Evolutionary conservation across 306 rosid genomes (phyloP), one percentile per base, ranked within the genome.

Genomic region (Cicer judaicum): DNA sequence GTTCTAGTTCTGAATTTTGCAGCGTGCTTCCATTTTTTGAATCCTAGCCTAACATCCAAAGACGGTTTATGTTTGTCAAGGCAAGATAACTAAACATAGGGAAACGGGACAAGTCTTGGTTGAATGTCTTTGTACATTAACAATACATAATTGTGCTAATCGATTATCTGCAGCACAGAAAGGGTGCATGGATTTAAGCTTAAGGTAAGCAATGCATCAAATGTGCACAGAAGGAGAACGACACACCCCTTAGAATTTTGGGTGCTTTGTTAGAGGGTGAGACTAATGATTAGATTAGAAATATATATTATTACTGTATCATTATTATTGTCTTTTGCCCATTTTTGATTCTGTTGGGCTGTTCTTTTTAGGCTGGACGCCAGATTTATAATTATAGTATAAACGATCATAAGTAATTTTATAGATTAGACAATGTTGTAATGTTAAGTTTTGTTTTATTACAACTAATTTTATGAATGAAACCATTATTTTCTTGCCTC

Each of bases 181-280:
- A 21, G 64, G 54, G 41, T 57, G 68, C 57, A 56, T 65, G 73
- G 76, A 59, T 48, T 50, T 62, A 57, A 63, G 75, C 34, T 62
- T 47, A 7, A 34, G 71, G 34, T 73, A 54, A 46, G 62, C 71
- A 14, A 54, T 39, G 62, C 71, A 14, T 68, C 74, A 62, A 61
- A 24, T 74, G 65, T 47, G 55, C 40, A 18, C 53, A 54, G 74
- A 52, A 7, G 12, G 44, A 29, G 18, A 60, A 62, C 38, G 43
- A 39, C 8, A n/a, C 8, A 9, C 7, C 21, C 36, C 18, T 9
- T 61, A 44, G 10, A n/a, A 56, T 67, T 70, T 55, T 71, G 47
- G 13, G 34, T 10, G 34, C 56, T 38, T 69, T n/a, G 11, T 29
- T 57, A 24, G 19, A 39, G 21, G 66, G 63, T 10, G 48, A 64